phyloP scores from a whole-genome alignment of 805 yeast species.

The Cyberlindnera galapagoensis region DNA sequence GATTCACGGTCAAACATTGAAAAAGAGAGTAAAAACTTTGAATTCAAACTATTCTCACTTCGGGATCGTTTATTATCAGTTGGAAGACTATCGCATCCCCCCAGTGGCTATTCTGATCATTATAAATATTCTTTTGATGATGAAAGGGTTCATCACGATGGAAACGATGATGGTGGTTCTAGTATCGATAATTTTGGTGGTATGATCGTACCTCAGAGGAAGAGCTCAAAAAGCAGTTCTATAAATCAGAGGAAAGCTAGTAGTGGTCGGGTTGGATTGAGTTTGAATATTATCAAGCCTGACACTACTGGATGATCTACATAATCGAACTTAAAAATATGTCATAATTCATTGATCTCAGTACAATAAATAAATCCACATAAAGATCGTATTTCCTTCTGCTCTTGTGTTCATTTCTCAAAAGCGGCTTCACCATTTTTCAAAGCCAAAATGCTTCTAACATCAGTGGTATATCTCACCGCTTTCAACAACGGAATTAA shows the following conservation, averaged over 20 bases:
- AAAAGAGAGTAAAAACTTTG: conserved; percentile 4
- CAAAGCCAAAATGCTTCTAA: conserved; percentile 67
- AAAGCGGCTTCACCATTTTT: conserved; percentile 65
- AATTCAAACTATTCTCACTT: conserved; percentile 13
- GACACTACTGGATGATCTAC: conserved; percentile 25
- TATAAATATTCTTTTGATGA: too few species aligned
- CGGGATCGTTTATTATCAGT: conserved; percentile 13
- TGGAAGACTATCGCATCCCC: conserved; percentile 25
- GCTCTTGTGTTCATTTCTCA: conserved; percentile 28
- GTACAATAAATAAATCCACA: background rate
- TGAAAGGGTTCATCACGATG: too few species aligned
- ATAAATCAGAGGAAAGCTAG: too few species aligned
- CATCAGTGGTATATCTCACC: conserved; percentile 76
- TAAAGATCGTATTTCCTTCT: background rate
- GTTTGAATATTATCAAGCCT: conserved; percentile 57
- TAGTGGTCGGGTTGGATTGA: conserved; percentile 47
- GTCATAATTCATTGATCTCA: background rate
- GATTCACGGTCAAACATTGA: conserved; percentile 29
- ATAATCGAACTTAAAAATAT: background rate
- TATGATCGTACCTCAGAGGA: conserved; percentile 1
- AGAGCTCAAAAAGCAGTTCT: conserved; percentile 3
- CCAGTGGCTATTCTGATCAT: too few species aligned
- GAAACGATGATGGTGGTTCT: conserved; percentile 1
- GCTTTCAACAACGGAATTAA: conserved; percentile 75
- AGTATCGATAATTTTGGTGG: background rate